A percentile compares a stretch with the other conserved stretches of the same genome.
phyloP scores from a whole-genome alignment of 73 alveolate species.

The Paraurostyla sp. region DNA sequence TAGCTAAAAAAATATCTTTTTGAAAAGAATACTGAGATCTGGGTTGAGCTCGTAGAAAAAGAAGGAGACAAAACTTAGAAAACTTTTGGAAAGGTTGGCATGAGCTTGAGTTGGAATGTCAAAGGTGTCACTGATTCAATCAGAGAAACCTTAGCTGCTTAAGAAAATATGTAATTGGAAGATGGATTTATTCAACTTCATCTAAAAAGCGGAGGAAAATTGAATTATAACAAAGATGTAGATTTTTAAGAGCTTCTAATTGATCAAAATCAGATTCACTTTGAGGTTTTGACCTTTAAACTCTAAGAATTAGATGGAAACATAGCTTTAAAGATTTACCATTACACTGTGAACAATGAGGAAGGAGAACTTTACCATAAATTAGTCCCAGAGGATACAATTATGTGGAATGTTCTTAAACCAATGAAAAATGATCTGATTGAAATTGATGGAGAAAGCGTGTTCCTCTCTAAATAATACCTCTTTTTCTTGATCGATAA shows the following conservation, averaged over 20 bases:
- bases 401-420: background rate
- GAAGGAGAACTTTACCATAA: background rate
- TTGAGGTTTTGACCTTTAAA: background rate
- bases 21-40: background rate
- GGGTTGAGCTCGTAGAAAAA: background rate
- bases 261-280: background rate
- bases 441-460: background rate
- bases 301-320: constrained; percentile 1
- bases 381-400: background rate
- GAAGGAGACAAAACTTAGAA: background rate
- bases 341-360: background rate
- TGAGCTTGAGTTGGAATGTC: background rate
- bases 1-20: background rate
- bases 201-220: background rate
- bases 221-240: background rate
- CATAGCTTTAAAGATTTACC: background rate
- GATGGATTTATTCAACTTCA: constrained; percentile 31
- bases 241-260: background rate
- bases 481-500: background rate
- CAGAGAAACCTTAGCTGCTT: background rate
- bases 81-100: background rate
- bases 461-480: background rate
- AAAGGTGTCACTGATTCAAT: constrained; percentile 19
- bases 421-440: background rate
- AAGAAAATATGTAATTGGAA: background rate